Evolutionary conservation across 2,329 filamentous ascomycete genomes (phyloP).

Genomic region (Talaromyces verruculosus): DNA sequence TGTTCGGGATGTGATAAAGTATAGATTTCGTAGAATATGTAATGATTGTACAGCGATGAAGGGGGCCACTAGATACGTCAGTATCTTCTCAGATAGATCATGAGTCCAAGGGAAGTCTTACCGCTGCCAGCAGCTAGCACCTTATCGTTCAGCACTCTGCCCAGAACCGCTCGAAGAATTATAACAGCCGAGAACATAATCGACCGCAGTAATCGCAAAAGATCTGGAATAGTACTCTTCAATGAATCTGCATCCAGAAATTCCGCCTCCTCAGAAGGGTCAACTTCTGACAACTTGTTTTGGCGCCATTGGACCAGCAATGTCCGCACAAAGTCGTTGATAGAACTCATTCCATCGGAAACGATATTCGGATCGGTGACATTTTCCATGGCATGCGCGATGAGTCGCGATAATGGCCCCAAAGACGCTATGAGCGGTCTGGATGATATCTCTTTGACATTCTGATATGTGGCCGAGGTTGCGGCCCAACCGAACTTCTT

Average conservation of each 20-base stretch:
- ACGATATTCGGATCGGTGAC: constrained; percentile 48
- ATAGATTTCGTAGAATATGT: constrained; percentile 71
- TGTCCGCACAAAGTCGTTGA: constrained; percentile 66
- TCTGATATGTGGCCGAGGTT: constrained; percentile 57
- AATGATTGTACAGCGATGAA: constrained; percentile 69
- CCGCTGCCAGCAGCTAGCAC: constrained; percentile 54
- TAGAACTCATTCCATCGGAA: constrained; percentile 54
- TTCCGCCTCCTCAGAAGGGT: constrained; percentile 63
- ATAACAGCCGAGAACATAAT: constrained; percentile 74
- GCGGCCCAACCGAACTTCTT: constrained; percentile 66
- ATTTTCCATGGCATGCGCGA: constrained; percentile 62
- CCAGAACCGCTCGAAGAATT: constrained; percentile 70
- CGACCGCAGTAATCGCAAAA: constrained; percentile 75
- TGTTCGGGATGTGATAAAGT: constrained; percentile 75
- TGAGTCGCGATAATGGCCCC: constrained; percentile 62
- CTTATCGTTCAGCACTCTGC: constrained; percentile 61
- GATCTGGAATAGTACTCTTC: constrained; percentile 64
- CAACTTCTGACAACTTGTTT: constrained; percentile 71
- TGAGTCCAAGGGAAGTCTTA: constrained; percentile 33
- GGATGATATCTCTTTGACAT: constrained; percentile 56
- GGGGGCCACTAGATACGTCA: constrained; percentile 53
- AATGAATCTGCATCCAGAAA: constrained; percentile 66
- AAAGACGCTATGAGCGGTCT: constrained; percentile 61
- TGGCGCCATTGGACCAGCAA: constrained; percentile 71
- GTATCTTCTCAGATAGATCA: constrained; percentile 9